Conservation (phyloP, 192 early-diverging fungal genomes). For the Bifiguratus adelaidae region DNA sequence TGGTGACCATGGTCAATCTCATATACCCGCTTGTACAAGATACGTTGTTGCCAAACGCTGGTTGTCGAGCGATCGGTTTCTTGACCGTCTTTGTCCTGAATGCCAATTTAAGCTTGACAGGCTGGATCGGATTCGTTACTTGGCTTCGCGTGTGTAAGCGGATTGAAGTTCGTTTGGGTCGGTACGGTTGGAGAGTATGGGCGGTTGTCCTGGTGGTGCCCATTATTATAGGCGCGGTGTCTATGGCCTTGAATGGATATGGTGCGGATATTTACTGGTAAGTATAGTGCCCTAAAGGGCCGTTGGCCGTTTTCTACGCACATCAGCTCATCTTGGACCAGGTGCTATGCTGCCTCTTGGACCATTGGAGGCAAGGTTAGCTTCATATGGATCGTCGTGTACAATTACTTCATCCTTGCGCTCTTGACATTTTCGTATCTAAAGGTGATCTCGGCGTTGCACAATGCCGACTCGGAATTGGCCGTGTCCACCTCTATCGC, state of each 20-base stretch:
- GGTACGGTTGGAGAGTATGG: constrained; percentile 6
- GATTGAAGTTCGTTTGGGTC: neutral
- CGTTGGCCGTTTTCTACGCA: too few relatives aligned
- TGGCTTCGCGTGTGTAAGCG: constrained; percentile 7
- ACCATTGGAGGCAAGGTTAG: constrained; percentile 5
- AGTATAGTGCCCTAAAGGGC: too few relatives aligned
- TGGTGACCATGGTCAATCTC: constrained; percentile 3
- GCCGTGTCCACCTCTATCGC: neutral
- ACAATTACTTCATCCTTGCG: constrained; percentile 2
- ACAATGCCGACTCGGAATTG: neutral
- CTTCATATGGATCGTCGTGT: constrained; percentile 1
- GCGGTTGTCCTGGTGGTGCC: neutral
- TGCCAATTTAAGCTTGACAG: constrained; percentile 7
- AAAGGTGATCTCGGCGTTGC: constrained; percentile 5
- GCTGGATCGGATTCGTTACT: constrained; percentile 2
- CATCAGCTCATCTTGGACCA: neutral
- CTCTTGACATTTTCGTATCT: constrained; percentile 7
- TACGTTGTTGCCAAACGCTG: neutral
- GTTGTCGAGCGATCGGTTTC: constrained; percentile 3
- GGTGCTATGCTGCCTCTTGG: constrained; percentile 5
- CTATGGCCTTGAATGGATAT: constrained; percentile 2
- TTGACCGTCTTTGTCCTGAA: neutral
- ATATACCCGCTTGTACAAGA: constrained; percentile 4
- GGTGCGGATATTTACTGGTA: constrained; percentile 12
- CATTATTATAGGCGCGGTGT: neutral